Evolutionary conservation across 2,329 filamentous ascomycete genomes (phyloP).

Genomic region (Zalaria sp.): DNA sequence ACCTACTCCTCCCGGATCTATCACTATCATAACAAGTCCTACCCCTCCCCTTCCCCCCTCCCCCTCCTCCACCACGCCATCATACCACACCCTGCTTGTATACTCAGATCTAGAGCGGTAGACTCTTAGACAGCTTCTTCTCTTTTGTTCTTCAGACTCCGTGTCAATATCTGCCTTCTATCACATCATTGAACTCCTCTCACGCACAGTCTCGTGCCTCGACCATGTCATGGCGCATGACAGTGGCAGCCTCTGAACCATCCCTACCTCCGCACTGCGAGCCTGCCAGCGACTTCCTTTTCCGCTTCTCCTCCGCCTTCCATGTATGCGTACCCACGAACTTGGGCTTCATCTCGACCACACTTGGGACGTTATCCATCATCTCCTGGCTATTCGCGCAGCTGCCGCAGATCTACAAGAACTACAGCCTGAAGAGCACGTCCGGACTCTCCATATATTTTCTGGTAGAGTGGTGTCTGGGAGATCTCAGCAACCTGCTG

Average conservation of each 20-base stretch:
- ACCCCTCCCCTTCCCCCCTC: too few species aligned
- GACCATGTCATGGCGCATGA: slow-evolving; percentile 15
- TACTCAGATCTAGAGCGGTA: too few species aligned
- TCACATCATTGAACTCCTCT: neutral
- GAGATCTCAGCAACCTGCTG: slow-evolving; percentile 48
- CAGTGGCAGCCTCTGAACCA: slow-evolving; percentile 14
- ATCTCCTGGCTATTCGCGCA: slow-evolving; percentile 56
- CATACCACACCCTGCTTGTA: too few species aligned
- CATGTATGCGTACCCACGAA: slow-evolving; percentile 50
- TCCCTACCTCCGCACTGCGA: slow-evolving; percentile 44
- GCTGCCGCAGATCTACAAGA: slow-evolving; percentile 56
- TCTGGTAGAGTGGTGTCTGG: slow-evolving; percentile 50
- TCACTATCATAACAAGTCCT: too few species aligned
- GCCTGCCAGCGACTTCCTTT: slow-evolving; percentile 43
- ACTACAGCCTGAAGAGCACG: slow-evolving; percentile 48
- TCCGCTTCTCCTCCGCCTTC: slow-evolving; percentile 42
- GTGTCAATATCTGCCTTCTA: too few species aligned
- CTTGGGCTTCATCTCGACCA: slow-evolving; percentile 46
- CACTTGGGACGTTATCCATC: slow-evolving; percentile 48
- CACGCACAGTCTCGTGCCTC: neutral
- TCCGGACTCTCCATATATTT: slow-evolving; percentile 53
- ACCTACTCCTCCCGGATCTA: too few species aligned
- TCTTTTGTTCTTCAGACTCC: too few species aligned
- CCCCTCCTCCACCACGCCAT: too few species aligned
- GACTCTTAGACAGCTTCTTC: neutral